phyloP scores from a whole-genome alignment of 2,329 filamentous ascomycete genomes.

The Diaporthe citrichinensis region DNA sequence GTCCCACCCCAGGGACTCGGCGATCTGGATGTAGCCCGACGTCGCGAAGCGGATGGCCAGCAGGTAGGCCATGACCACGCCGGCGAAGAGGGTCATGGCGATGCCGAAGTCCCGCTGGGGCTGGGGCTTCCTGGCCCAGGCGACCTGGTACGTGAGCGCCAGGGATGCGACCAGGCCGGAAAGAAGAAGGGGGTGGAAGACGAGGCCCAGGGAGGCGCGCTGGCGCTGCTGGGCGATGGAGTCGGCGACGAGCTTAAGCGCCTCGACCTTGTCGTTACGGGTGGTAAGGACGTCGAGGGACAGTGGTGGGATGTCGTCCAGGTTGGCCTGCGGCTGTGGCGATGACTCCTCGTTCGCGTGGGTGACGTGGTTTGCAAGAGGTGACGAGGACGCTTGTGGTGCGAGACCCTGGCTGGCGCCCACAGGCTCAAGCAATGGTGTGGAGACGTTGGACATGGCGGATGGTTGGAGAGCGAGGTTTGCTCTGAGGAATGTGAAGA shows the following conservation, averaged over 20 bases:
- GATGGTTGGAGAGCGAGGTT: conserved; percentile 80
- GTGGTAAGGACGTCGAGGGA: conserved; percentile 70
- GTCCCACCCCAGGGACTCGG: conserved; percentile 72
- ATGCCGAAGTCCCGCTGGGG: conserved; percentile 65
- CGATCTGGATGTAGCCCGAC: conserved; percentile 72
- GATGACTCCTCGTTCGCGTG: conserved; percentile 51
- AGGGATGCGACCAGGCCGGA: conserved; percentile 61
- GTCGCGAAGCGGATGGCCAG: conserved; percentile 72
- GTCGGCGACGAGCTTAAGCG: conserved; percentile 82
- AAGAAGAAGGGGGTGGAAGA: conserved; percentile 73
- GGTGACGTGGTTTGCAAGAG: conserved; percentile 48
- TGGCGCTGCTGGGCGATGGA: conserved; percentile 87
- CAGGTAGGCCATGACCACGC: conserved; percentile 74
- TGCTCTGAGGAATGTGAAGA: conserved; percentile 85
- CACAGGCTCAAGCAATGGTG: conserved; percentile 71
- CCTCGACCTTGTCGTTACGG: conserved; percentile 74
- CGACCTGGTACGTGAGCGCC: conserved; percentile 60
- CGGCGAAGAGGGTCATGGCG: conserved; percentile 70
- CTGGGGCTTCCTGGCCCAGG: conserved; percentile 54
- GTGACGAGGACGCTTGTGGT: conserved; percentile 52
- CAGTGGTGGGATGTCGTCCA: conserved; percentile 73
- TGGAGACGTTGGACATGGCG: conserved; percentile 73
- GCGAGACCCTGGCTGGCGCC: conserved; percentile 42
- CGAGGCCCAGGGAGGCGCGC: conserved; percentile 72
- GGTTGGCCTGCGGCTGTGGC: conserved; percentile 48